Evolutionary conservation across 306 rosid genomes (phyloP).

Genomic region (Mucuna pruriens): DNA sequence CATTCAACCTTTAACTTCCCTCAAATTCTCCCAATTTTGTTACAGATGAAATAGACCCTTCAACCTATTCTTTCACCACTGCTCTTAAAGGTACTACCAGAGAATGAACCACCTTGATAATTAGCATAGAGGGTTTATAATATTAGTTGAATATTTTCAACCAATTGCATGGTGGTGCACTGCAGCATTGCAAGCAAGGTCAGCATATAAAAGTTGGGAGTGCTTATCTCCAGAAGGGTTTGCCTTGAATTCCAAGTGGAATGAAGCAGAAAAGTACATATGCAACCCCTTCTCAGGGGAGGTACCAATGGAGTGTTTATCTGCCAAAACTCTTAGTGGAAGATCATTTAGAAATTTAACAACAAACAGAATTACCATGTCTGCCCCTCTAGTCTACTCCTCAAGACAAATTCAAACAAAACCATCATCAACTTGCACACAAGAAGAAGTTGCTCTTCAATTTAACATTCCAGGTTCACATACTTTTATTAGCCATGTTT

Average conservation of each 20-base stretch:
- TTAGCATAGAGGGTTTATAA: constrained; percentile 6
- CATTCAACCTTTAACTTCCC: background rate
- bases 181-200: constrained; percentile 88
- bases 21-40: constrained; percentile 4
- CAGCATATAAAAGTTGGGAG: constrained; percentile 71
- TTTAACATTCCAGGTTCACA: constrained; percentile 69
- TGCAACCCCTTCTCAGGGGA: constrained; percentile 95
- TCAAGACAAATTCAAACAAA: constrained; percentile 57
- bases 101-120: constrained; percentile 25
- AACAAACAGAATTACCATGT: constrained; percentile 66
- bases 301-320: constrained; percentile 91
- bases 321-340: constrained; percentile 89
- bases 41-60: constrained; percentile 93
- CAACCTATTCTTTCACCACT: constrained; percentile 86
- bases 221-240: constrained; percentile 86
- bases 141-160: constrained; percentile 16
- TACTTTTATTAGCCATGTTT: background rate
- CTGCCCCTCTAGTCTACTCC: constrained; percentile 74
- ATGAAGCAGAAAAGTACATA: constrained; percentile 93
- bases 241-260: constrained; percentile 94
- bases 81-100: constrained; percentile 79
- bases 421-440: constrained; percentile 43
- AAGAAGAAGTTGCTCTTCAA: constrained; percentile 52
- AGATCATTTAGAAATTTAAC: constrained; percentile 72
- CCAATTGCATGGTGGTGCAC: constrained; percentile 27